Evolutionary conservation across 352 stramenopile genomes (phyloP), one percentile per base, ranked within the genome.

Genomic region (Hyphochytrium catenoides): DNA sequence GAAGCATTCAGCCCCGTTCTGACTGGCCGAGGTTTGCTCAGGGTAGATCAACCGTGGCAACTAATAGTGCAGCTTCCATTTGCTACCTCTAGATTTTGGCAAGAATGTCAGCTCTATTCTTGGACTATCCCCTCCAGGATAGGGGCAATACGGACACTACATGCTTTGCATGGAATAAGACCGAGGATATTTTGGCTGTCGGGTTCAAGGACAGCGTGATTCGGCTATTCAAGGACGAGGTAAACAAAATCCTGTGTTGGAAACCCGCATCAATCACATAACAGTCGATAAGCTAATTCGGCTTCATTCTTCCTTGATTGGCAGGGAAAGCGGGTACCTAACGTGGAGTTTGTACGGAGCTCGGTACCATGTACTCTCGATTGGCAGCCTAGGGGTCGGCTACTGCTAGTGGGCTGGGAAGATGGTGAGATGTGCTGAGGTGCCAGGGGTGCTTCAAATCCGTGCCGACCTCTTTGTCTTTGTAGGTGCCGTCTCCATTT

Each of bases 191-290:
- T 34, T 47, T 90, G 1, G 76, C 74, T 0, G 57, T 85, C 8
- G 67, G 46, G 4, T 45, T 79, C 24, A 64, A 87, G 36, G 83
- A 79, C 43, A 56, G 60, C 15, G 63, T 81, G 41, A 54, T 91
- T n/a, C 59, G 81, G 31, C 85, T 89, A 37, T 90, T 79, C 48
- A 75, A 54, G 0, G 74, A 87, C 54, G 74, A 89, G 52, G 71
- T 79, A 41, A 19, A 35, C 30, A 2, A 14, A 3, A 17, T n/a
- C 6, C 15, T 3, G 9, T 7, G 3, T 11, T 20, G 25, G 39
- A 15, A 25, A 39, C 26, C 14, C 34, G 38, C 9, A 4, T 15
- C 1, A 17, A 8, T 41, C 16, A 46, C 20, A 17, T 20, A 20
- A 16, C 8, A 12, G 6, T 31, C 3, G 11, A 12, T 32, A 17